Evolutionary conservation across 306 rosid species (phyloP), one percentile per base, ranked within the genome.

Genomic region (Urtica urens): DNA sequence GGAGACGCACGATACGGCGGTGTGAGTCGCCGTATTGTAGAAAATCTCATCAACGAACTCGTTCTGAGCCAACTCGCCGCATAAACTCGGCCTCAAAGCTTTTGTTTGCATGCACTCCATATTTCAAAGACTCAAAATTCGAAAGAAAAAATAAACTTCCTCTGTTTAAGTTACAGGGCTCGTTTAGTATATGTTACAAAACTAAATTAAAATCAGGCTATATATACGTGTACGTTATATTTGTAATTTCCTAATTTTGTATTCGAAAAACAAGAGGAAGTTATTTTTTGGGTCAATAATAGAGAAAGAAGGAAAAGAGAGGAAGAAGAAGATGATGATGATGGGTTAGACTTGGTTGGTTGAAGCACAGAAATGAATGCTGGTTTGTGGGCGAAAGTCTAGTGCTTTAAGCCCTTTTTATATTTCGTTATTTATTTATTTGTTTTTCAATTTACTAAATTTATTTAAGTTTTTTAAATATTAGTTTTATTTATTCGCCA

Each of bases 71-170:
- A 72, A 70, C 72, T 88, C 92, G 52, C 71, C 31, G 14, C 58
- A 57, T 29, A 76, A 63, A 68, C 96, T 87, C 15, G 93, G 64
- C 64, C 78, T 87, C 60, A 87, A 78, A 11, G 96, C 96, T 56
- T 29, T 70, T 2, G 72, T 88, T 17, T 65, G 75, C 42, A 70
- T 68, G 66, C 67, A 60, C 64, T 83, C 93, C 96, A 88, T 88
- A 65, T 48, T 70, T 24, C n/a, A n/a, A n/a, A n/a, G n/a, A n/a
- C n/a, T 37, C 72, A 63, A 70, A 46, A 6, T 31, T 9, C 25
- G 11, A 19, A 43, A 41, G 12, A 23, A 30, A 15, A 37, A 19
- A 16, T 44, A 20, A 44, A 44, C n/a, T n/a, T n/a, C n/a, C n/a
- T n/a, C n/a, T n/a, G n/a, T n/a, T n/a, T n/a, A n/a, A n/a, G n/a